A percentile compares a stretch with the other conserved stretches of the same genome.
These are phyloP conservation scores for Fraxinus excelsior DNA, from an alignment of 257 asterid genomes.

Conservation along the genomic window DNA sequence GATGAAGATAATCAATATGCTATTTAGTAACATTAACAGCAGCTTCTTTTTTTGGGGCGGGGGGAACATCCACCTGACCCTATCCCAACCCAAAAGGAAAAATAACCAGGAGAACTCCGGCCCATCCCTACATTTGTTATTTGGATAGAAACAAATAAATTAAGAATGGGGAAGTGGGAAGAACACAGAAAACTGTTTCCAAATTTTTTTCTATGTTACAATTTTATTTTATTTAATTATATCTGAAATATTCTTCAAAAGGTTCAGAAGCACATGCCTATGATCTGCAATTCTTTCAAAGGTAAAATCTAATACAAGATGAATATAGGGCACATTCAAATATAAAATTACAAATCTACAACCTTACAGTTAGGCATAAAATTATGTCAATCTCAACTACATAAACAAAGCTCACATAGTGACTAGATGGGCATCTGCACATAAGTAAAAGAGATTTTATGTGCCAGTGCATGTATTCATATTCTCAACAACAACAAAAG, in stretches of 20 bases:
- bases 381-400: neutral
- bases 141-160: neutral
- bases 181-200: neutral
- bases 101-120: neutral
- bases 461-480: neutral
- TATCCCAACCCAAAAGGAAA: neutral
- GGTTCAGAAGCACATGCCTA: neutral
- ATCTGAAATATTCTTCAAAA: conserved; percentile 8
- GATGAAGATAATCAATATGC: conserved; percentile 2
- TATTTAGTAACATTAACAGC: conserved; percentile 4
- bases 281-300: neutral
- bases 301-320: neutral
- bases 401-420: neutral
- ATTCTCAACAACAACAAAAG: conserved; percentile 14
- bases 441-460: neutral
- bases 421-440: neutral
- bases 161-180: neutral
- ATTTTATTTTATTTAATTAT: neutral
- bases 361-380: neutral
- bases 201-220: neutral
- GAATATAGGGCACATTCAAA: neutral
- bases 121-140: neutral
- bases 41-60: neutral
- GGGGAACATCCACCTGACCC: neutral
- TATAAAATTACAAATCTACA: neutral